Conservation (phyloP, 176 grass and related monocot species). For the Oryza meridionalis region DNA sequence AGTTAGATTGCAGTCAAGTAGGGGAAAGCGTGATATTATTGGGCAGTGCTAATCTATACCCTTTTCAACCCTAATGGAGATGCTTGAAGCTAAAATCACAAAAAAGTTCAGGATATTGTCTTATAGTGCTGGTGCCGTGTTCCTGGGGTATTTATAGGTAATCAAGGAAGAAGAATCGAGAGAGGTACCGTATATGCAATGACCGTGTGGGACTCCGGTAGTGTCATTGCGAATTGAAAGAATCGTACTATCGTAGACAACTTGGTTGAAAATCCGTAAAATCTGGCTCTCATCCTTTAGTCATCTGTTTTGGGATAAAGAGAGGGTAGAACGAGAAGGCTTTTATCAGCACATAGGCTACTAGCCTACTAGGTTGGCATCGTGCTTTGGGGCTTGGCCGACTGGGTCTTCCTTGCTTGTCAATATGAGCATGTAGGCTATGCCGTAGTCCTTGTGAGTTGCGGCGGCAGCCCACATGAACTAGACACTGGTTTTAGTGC, state of each 20-base stretch:
- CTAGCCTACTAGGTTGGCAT: not conserved
- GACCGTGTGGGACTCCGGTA: not conserved
- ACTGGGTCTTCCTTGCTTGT: not conserved
- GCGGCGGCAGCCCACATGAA: not conserved
- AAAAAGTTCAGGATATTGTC: not conserved
- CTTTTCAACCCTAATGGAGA: not conserved
- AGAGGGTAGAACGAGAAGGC: not conserved
- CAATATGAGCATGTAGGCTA: not conserved
- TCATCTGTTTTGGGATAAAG: not conserved
- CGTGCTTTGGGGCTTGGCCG: not conserved
- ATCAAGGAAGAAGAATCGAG: not conserved
- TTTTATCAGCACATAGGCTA: not conserved
- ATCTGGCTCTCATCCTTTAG: not conserved
- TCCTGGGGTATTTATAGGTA: not conserved
- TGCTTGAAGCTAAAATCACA: not conserved
- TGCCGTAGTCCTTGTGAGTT: not conserved
- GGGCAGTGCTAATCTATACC: not conserved
- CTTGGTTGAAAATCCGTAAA: not conserved
- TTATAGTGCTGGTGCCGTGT: not conserved
- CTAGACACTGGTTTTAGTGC: not conserved
- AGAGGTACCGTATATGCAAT: not conserved
- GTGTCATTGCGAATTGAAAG: not conserved
- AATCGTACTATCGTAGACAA: not conserved
- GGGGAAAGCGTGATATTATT: not conserved
- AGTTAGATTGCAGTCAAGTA: not conserved